A percentile compares a stretch with the other conserved stretches of the same genome.
Evolutionary conservation across 805 yeast species (phyloP).

Genomic region (Wickerhamomyces silvicola): DNA sequence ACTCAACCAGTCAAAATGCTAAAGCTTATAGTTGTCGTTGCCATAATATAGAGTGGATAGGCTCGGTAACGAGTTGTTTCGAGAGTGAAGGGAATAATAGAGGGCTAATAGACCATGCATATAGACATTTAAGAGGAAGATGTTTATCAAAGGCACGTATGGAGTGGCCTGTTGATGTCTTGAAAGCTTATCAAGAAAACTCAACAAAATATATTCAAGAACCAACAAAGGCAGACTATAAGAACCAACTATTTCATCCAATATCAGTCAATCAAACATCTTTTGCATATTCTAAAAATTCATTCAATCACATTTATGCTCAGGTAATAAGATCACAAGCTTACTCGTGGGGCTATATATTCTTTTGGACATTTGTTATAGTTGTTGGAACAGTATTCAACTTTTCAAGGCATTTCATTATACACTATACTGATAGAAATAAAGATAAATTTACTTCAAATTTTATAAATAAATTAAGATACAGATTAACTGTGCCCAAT

Average conservation of each 20-base stretch:
- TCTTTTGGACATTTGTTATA: slow-evolving; percentile 34
- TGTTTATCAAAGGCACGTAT: slow-evolving; percentile 30
- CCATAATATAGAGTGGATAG: slow-evolving; percentile 36
- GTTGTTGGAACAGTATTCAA: slow-evolving; percentile 26
- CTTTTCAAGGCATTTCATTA: slow-evolving; percentile 20
- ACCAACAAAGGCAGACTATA: slow-evolving; percentile 22
- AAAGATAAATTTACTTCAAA: slow-evolving; percentile 10
- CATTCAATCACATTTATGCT: slow-evolving; percentile 31
- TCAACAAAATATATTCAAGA: slow-evolving; percentile 28
- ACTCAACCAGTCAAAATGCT: slow-evolving; percentile 27
- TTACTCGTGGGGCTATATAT: slow-evolving; percentile 40
- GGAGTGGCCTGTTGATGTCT: slow-evolving; percentile 27
- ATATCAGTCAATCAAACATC: slow-evolving; percentile 26
- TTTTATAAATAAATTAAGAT: slow-evolving; percentile 16
- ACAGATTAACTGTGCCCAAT: slow-evolving; percentile 23
- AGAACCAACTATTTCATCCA: slow-evolving; percentile 24
- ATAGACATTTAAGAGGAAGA: slow-evolving; percentile 29
- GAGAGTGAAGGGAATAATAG: slow-evolving; percentile 25
- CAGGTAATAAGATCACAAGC: slow-evolving; percentile 33
- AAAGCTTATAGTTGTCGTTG: slow-evolving; percentile 35
- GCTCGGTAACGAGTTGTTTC: slow-evolving; percentile 38
- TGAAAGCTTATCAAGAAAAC: slow-evolving; percentile 28
- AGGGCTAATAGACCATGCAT: slow-evolving; percentile 30
- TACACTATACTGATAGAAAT: slow-evolving; percentile 18
- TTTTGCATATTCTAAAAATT: slow-evolving; percentile 26